Evolutionary conservation across 2,329 filamentous ascomycete genomes (phyloP), one percentile per base, ranked within the genome.

Genomic region (Penicillium sp.): DNA sequence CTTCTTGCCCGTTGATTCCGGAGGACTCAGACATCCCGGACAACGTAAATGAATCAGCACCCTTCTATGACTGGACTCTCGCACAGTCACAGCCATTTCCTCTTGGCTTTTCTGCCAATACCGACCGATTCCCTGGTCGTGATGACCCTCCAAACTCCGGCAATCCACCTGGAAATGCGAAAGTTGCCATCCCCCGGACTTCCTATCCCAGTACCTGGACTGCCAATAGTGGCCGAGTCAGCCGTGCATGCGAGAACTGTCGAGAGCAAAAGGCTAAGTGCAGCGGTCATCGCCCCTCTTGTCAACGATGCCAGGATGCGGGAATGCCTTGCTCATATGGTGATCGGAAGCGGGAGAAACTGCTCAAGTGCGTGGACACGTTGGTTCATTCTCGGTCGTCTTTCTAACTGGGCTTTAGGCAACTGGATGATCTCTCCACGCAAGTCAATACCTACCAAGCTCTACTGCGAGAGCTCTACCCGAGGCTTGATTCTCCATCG

Each of bases 191-290:
- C 10, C 64, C 66, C 10, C 57, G 66, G 29, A 59, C 57, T n/a
- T 44, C 55, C 8, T 58, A 55, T 28, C 35, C 61, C 23, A 57
- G 47, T 50, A 56, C 35, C 44, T 60, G 54, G 53, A 60, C 57
- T 10, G 9, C 33, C 37, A 63, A 45, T 42, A 63, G 59, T 25
- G 65, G 64, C 45, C 65, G 68, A 28, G 66, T 69, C 35, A 67
- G 66, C 48, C 66, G 64, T 29, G 72, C 73, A 4, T 75, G 73
- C 48, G 72, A 75, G 55, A 70, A 70, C 46, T 75, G 73, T 53
- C 70, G 72, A 9, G 68, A 72, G 37, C 67, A 73, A 44, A 75
- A 75, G 58, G 72, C 71, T 47, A 75, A 75, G 61, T 75, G 73
- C 60, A 72, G 66, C 53, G 73, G 73, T 6, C 69, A 74, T 58